phyloP scores from a whole-genome alignment of 495 filamentous ascomycete genomes.

The Jackrogersella minutella region DNA sequence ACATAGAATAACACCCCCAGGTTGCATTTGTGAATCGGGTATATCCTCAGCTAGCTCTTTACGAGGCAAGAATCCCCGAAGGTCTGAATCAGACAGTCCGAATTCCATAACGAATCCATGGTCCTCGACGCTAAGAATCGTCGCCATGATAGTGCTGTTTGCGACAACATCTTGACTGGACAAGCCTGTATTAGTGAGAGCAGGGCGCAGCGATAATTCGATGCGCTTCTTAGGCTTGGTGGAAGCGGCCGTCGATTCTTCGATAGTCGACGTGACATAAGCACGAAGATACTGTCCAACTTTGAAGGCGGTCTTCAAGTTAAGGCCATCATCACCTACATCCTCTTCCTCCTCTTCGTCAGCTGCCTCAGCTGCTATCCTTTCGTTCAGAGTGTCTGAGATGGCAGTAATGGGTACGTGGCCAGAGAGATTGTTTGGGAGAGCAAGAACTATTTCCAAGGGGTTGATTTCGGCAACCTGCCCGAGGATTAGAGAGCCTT shows the following conservation, averaged over 20 bases:
- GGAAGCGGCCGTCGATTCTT: slow-evolving; percentile 54
- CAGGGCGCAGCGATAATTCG: slow-evolving; percentile 82
- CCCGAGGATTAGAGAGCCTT: slow-evolving; percentile 85
- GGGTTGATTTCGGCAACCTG: slow-evolving; percentile 82
- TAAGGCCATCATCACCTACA: slow-evolving; percentile 64
- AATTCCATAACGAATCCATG: slow-evolving; percentile 95
- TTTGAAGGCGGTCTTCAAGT: slow-evolving; percentile 75
- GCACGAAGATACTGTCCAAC: slow-evolving; percentile 91
- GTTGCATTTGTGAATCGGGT: slow-evolving; percentile 67
- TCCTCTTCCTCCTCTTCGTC: slow-evolving; percentile 62
- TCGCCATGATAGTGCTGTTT: slow-evolving; percentile 82
- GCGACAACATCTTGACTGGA: slow-evolving; percentile 71
- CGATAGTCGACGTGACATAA: slow-evolving; percentile 78
- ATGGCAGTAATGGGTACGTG: slow-evolving; percentile 91
- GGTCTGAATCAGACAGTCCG: slow-evolving; percentile 68
- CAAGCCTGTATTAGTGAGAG: slow-evolving; percentile 76
- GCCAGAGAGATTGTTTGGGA: slow-evolving; percentile 92
- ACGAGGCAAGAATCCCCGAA: slow-evolving; percentile 87
- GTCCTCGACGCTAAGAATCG: slow-evolving; percentile 89
- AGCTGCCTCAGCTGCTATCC: slow-evolving; percentile 68
- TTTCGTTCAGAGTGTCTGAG: slow-evolving; percentile 66
- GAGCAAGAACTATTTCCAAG: slow-evolving; percentile 77
- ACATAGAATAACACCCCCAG: slow-evolving; percentile 82
- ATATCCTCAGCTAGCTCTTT: slow-evolving; percentile 76
- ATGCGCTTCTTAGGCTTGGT: slow-evolving; percentile 80